Evolutionary conservation across 1,284 basidiomycete species (phyloP).

Genomic region (Ustilago bromivora): DNA sequence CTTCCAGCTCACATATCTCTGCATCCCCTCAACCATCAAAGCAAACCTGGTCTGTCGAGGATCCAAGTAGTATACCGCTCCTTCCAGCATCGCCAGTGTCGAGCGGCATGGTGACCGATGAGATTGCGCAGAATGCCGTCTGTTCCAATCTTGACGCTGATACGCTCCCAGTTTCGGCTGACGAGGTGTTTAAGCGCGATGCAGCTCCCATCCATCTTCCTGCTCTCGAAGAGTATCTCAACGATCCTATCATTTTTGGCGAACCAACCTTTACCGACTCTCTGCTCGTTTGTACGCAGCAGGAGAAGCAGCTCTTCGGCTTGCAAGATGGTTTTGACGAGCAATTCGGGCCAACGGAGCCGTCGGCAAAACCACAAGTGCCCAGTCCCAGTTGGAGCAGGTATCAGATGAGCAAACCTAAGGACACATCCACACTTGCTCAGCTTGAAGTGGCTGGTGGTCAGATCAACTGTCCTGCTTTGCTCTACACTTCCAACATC

Average conservation of each 20-base stretch:
- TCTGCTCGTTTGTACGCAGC: slow-evolving; percentile 31
- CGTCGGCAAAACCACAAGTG: neutral
- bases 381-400: neutral
- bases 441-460: slow-evolving; percentile 44
- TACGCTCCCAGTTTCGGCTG: slow-evolving; percentile 52
- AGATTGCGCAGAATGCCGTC: slow-evolving; percentile 20
- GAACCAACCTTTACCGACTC: slow-evolving; percentile 51
- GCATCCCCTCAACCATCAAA: neutral
- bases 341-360: neutral
- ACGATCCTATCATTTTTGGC: slow-evolving; percentile 43
- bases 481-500: slow-evolving; percentile 23
- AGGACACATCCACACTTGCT: slow-evolving; percentile 14
- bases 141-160: slow-evolving; percentile 21
- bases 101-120: slow-evolving; percentile 13
- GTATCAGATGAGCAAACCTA: slow-evolving; percentile 13
- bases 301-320: slow-evolving; percentile 55
- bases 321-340: slow-evolving; percentile 13
- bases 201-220: slow-evolving; percentile 68
- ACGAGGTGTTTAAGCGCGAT: slow-evolving; percentile 58
- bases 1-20: slow-evolving; percentile 33
- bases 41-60: slow-evolving; percentile 26
- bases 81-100: slow-evolving; percentile 18
- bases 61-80: slow-evolving; percentile 37
- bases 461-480: slow-evolving; percentile 39
- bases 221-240: slow-evolving; percentile 63